Base-by-base conservation (phyloP, 169 alveolate species). In the Besnoitia besnoiti region DNA sequence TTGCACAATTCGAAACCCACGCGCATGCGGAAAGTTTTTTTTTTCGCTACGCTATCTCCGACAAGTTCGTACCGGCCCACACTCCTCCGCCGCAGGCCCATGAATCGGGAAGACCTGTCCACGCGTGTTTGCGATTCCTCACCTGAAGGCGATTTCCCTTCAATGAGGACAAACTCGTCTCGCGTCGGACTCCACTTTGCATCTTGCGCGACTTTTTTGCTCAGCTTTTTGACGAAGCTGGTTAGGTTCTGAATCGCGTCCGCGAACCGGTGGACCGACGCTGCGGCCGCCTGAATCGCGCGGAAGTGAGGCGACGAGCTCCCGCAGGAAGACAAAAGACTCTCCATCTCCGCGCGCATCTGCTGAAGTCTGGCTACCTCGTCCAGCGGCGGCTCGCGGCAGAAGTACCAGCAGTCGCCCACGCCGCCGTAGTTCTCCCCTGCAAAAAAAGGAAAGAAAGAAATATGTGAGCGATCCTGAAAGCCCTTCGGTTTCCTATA, bases 121-220 rank as follows among this genome's bases (percentile, higher is more conserved):
- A n/a, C n/a, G 80, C 2, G 12, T 21, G 42, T 67, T 10, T 40
- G 62, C 80, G 82, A 21, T 76, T 44, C 39, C 94, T 94, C 30
- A 93, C 91, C 93, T 73, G 96, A 44, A 55, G 96, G 89, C 80
- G 96, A 79, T 90, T 95, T 67, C 51, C 96, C 96, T 92, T 95
- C 95, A 24, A 94, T 93, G 14, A 95, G 95, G 49, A 95, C 92
- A 84, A 95, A 94, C 61, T 95, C 96, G 67, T 95, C 94, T 37
- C 95, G 59, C 3, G 94, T 94, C 40, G 96, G 96, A 55, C 95
- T 92, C 96, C 96, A 95, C 77, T 89, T 89, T 10, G 94, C 96
- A 55, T 95, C 96, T 93, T 61, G 96, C 90, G 61, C 96, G 84
- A 90, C 91, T 87, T 85, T 94, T 93, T 87, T 85, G 92, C 92